Evolutionary conservation across 1,139 yeast genomes (phyloP).

Genomic region (Diutina neorugosa): DNA sequence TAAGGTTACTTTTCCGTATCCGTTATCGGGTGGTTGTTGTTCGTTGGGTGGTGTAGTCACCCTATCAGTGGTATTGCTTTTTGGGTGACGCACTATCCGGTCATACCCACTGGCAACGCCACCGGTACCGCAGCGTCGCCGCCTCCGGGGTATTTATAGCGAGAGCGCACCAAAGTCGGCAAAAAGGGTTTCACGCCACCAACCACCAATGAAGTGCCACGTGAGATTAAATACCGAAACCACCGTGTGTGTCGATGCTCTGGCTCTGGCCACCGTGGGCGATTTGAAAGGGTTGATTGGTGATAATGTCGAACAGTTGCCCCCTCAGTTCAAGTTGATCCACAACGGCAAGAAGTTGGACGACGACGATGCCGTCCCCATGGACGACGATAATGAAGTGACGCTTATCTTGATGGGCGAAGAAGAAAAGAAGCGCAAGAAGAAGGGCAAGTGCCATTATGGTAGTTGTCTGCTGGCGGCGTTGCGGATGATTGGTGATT

Average conservation of each 20-base stretch:
- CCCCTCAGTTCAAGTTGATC: slow-evolving; percentile 36
- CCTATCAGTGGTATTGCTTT: not conserved
- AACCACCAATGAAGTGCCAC: not conserved
- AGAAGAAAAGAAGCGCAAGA: slow-evolving; percentile 30
- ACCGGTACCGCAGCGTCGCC: not conserved
- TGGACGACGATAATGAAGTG: slow-evolving; percentile 13
- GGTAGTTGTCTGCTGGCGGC: slow-evolving; percentile 53
- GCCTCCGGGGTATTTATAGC: not conserved
- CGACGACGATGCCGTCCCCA: slow-evolving; percentile 13
- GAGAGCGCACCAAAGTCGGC: not conserved
- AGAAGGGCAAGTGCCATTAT: slow-evolving; percentile 56
- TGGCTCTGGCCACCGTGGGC: not conserved
- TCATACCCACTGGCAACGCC: not conserved
- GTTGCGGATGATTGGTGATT: slow-evolving; percentile 78
- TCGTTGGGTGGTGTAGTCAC: not conserved
- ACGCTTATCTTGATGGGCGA: slow-evolving; percentile 36
- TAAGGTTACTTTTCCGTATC: too few relatives aligned
- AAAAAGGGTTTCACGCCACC: not conserved
- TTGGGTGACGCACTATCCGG: not conserved
- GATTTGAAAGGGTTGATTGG: not conserved
- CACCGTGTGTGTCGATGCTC: not conserved
- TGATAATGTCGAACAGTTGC: slow-evolving; percentile 16
- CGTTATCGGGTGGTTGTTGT: not conserved
- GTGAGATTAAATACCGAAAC: not conserved
- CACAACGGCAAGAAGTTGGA: slow-evolving; percentile 37